A percentile compares a stretch with the other conserved stretches of the same genome.
phyloP scores from a whole-genome alignment of 192 early-diverging fungal species.

The Cetraspora pellucida region DNA sequence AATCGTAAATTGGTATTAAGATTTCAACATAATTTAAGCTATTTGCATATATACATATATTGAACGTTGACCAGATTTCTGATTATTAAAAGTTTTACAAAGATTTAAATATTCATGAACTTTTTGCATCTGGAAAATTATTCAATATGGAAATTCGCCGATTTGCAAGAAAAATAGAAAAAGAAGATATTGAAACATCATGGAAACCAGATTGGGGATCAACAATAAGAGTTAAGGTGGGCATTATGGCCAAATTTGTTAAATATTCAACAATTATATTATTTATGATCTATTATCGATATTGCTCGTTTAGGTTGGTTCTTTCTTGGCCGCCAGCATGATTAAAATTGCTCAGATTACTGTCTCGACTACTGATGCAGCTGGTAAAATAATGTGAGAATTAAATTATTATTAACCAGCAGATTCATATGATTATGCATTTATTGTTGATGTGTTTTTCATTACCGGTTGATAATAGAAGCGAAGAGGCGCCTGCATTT shows the following conservation, averaged over 20 bases:
- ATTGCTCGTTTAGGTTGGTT: slow-evolving; percentile 41
- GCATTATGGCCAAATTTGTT: neutral
- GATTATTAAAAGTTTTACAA: slow-evolving; percentile 39
- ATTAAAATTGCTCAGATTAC: slow-evolving; percentile 74
- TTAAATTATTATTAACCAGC: neutral
- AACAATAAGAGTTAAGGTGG: slow-evolving; percentile 56
- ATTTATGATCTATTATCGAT: slow-evolving; percentile 43
- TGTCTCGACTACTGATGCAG: slow-evolving; percentile 59
- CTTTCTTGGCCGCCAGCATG: slow-evolving; percentile 59
- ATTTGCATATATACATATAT: neutral
- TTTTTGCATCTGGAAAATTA: slow-evolving; percentile 76
- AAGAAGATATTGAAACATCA: slow-evolving; percentile 48
- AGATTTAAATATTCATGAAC: slow-evolving; percentile 58
- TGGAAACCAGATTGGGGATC: slow-evolving; percentile 77
- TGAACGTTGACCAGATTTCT: too few species aligned
- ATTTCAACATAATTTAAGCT: neutral
- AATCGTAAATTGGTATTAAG: slow-evolving; percentile 59
- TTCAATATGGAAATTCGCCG: slow-evolving; percentile 81
- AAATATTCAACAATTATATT: slow-evolving; percentile 43
- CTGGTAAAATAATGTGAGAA: slow-evolving; percentile 53
- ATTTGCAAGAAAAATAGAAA: slow-evolving; percentile 61
- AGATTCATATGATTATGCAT: too few species aligned
- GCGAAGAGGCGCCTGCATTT: slow-evolving; percentile 77
- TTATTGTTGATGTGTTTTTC: too few species aligned
- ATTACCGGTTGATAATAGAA: slow-evolving; percentile 13